These are phyloP conservation scores for Colletotrichum incanum DNA, from an alignment of 2,329 filamentous ascomycete species.

Conservation along the genomic window DNA sequence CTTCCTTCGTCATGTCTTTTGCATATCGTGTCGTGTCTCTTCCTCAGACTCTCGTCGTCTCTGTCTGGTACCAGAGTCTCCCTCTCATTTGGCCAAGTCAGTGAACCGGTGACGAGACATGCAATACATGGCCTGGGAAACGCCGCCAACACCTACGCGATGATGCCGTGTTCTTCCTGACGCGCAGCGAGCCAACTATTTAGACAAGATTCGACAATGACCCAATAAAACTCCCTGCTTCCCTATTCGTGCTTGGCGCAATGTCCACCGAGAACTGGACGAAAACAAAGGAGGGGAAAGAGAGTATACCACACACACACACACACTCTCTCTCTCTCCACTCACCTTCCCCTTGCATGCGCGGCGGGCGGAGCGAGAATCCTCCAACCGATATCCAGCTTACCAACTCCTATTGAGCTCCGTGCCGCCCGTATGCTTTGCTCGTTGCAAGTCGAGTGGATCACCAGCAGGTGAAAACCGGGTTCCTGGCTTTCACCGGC, in stretches of 20 bases:
- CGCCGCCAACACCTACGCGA: slow-evolving; percentile 26
- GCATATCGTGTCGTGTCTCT: slow-evolving; percentile 24
- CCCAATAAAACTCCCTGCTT: slow-evolving; percentile 31
- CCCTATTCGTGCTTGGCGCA: slow-evolving; percentile 18
- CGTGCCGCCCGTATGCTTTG: slow-evolving; percentile 26
- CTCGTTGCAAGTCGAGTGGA: slow-evolving; percentile 31
- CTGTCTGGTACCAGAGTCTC: not conserved
- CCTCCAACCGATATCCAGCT: slow-evolving; percentile 25
- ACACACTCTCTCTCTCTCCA: not conserved
- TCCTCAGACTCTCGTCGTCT: slow-evolving; percentile 24
- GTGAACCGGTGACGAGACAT: slow-evolving; percentile 6
- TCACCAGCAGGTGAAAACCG: slow-evolving; percentile 98
- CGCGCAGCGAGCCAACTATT: slow-evolving; percentile 21
- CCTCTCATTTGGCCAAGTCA: slow-evolving; percentile 11
- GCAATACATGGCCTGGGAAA: slow-evolving; percentile 1
- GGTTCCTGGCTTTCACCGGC: slow-evolving; percentile 94
- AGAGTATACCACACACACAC: not conserved
- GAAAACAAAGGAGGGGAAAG: not conserved
- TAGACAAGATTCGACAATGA: slow-evolving; percentile 21
- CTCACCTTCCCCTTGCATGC: slow-evolving; percentile 29
- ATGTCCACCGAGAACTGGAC: slow-evolving; percentile 22
- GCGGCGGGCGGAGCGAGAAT: slow-evolving; percentile 14
- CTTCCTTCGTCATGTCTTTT: slow-evolving; percentile 20
- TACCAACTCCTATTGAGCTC: slow-evolving; percentile 26
- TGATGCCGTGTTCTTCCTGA: slow-evolving; percentile 35